A percentile compares a stretch with the other conserved stretches of the same genome.
These are phyloP conservation scores for Penicillium sp. DNA, from an alignment of 2,329 filamentous ascomycete species.

Conservation along the genomic window DNA sequence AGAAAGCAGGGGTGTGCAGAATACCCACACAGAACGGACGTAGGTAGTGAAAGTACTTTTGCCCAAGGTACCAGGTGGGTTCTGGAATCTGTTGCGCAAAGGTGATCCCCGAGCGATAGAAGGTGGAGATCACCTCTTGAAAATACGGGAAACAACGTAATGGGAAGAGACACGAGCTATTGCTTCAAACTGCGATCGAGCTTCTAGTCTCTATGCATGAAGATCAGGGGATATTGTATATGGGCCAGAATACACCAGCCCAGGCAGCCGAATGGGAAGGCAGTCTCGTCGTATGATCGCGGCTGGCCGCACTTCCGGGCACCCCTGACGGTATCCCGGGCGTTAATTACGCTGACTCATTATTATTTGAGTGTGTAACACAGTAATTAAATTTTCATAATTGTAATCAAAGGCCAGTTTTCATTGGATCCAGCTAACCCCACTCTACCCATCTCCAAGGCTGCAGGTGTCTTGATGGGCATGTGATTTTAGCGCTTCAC, in stretches of 20 bases:
- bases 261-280: not conserved
- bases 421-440: not conserved
- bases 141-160: not conserved
- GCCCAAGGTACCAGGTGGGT: slow-evolving; percentile 11
- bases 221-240: slow-evolving; percentile 6
- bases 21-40: slow-evolving; percentile 13
- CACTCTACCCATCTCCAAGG: not conserved
- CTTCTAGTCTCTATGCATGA: slow-evolving; percentile 6
- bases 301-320: slow-evolving; percentile 26
- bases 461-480: not conserved
- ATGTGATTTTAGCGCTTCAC: slow-evolving; percentile 4
- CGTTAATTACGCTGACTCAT: slow-evolving; percentile 7
- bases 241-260: not conserved
- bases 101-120: slow-evolving; percentile 7
- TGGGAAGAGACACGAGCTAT: not conserved
- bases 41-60: slow-evolving; percentile 3
- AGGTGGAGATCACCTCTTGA: slow-evolving; percentile 10
- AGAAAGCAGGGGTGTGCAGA: slow-evolving; percentile 6
- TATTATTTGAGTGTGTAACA: not conserved
- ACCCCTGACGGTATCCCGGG: not conserved
- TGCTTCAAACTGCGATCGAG: not conserved
- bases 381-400: not conserved
- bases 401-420: not conserved
- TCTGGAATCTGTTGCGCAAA: slow-evolving; percentile 9
- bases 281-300: slow-evolving; percentile 31